Evolutionary conservation across 2,329 filamentous ascomycete genomes (phyloP).

Genomic region (Exophiala bonariae): DNA sequence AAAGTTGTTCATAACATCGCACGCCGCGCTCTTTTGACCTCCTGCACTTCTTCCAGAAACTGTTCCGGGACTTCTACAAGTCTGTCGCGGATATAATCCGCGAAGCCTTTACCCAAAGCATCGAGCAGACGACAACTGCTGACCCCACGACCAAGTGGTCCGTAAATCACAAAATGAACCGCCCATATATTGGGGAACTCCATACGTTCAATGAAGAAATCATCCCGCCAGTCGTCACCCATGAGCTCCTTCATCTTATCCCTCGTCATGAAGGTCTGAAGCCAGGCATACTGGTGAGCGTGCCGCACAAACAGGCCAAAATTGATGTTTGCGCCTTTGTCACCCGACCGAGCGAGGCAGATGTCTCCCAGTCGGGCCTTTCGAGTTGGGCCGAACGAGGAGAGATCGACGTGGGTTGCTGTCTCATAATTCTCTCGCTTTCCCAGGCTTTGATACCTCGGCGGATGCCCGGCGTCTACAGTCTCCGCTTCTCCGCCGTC

Average conservation of each 20-base stretch:
- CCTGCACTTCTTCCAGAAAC: conserved; percentile 18
- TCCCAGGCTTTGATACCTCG: conserved; percentile 23
- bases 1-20: conserved; percentile 25
- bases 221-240: conserved; percentile 46
- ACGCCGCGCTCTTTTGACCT: conserved; percentile 17
- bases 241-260: conserved; percentile 41
- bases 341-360: conserved; percentile 43
- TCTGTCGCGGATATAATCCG: conserved; percentile 50
- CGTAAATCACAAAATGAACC: conserved; percentile 54
- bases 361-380: conserved; percentile 44
- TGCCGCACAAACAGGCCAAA: conserved; percentile 39
- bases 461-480: conserved; percentile 22
- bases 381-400: conserved; percentile 32
- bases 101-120: conserved; percentile 54
- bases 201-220: conserved; percentile 47
- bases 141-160: conserved; percentile 46
- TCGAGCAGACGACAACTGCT: conserved; percentile 52
- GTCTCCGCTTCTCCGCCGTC: conserved; percentile 27
- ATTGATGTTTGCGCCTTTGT: conserved; percentile 45
- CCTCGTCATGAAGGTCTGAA: conserved; percentile 42
- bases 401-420: conserved; percentile 19
- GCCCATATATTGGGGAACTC: conserved; percentile 47
- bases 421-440: conserved; percentile 27
- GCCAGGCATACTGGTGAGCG: conserved; percentile 34
- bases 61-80: conserved; percentile 41